These are phyloP conservation scores for Diplotaxis tenuifolia DNA, from an alignment of 345 rosid species.

Conservation along the genomic window DNA sequence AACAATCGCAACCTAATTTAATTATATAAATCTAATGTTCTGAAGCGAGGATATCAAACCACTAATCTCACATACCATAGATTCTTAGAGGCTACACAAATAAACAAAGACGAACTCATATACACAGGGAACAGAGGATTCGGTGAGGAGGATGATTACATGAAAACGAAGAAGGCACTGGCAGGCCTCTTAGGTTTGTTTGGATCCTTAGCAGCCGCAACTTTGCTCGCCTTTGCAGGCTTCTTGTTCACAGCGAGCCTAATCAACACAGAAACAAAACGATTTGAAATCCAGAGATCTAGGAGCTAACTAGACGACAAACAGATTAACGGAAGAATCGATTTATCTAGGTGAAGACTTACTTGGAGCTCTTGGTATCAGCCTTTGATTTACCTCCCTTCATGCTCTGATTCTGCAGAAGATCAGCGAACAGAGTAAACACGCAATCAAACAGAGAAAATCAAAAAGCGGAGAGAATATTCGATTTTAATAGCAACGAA, in stretches of 20 bases:
- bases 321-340: background rate
- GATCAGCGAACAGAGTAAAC: conserved; percentile 29
- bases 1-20: background rate
- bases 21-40: background rate
- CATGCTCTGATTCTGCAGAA: conserved; percentile 63
- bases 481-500: background rate
- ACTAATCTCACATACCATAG: conserved; percentile 13
- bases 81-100: no score
- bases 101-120: no score
- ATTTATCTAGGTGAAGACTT: conserved; percentile 30
- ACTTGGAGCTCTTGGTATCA: conserved; percentile 72
- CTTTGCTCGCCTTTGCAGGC: conserved; percentile 47
- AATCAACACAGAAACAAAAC: conserved; percentile 3
- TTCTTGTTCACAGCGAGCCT: conserved; percentile 87
- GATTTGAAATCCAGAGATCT: conserved; percentile 17
- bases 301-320: background rate
- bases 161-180: conserved; percentile 86
- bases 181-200: conserved; percentile 74
- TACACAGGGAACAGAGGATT: no score
- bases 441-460: background rate
- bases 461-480: background rate
- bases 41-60: background rate
- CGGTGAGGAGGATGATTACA: conserved; percentile 44
- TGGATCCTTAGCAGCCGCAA: conserved; percentile 57
- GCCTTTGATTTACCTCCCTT: conserved; percentile 90